Evolutionary conservation across 768 basidiomycete genomes (phyloP).

Genomic region (Russula emetica): DNA sequence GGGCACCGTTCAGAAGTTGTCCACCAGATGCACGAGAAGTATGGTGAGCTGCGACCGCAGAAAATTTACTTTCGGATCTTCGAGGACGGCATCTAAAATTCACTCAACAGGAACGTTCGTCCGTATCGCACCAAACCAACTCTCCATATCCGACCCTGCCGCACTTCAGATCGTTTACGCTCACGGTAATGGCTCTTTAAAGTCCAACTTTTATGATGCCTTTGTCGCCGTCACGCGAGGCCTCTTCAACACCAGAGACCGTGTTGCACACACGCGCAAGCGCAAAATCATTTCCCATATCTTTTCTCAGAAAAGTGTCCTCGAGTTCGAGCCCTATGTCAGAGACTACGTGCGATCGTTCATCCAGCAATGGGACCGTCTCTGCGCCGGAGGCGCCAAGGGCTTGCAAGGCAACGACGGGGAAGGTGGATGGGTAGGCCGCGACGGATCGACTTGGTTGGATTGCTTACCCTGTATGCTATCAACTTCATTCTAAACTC

Average conservation of each 20-base stretch:
- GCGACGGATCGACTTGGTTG: constrained; percentile 62
- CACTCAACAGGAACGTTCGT: constrained; percentile 37
- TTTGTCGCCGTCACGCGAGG: constrained; percentile 47
- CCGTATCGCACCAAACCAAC: constrained; percentile 44
- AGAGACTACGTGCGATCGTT: constrained; percentile 54
- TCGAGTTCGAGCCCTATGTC: constrained; percentile 83
- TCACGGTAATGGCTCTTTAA: constrained; percentile 40
- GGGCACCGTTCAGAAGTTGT: constrained; percentile 39
- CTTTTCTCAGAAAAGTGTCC: constrained; percentile 78
- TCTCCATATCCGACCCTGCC: constrained; percentile 44
- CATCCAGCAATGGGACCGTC: constrained; percentile 66
- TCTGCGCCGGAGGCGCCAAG: constrained; percentile 50
- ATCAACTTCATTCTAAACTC: neutral
- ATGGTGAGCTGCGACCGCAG: constrained; percentile 33
- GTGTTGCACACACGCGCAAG: constrained; percentile 74
- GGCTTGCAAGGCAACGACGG: constrained; percentile 51
- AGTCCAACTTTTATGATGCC: constrained; percentile 45
- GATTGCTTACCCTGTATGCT: constrained; percentile 67
- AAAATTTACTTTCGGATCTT: neutral
- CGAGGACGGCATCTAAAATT: neutral
- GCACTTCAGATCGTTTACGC: constrained; percentile 43
- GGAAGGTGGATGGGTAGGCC: constrained; percentile 54
- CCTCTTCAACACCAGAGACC: constrained; percentile 70
- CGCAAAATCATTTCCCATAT: constrained; percentile 87
- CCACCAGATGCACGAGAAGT: constrained; percentile 40